Evolutionary conservation across 2,329 filamentous ascomycete genomes (phyloP), one percentile per base, ranked within the genome.

Genomic region (Diaporthe sp.): DNA sequence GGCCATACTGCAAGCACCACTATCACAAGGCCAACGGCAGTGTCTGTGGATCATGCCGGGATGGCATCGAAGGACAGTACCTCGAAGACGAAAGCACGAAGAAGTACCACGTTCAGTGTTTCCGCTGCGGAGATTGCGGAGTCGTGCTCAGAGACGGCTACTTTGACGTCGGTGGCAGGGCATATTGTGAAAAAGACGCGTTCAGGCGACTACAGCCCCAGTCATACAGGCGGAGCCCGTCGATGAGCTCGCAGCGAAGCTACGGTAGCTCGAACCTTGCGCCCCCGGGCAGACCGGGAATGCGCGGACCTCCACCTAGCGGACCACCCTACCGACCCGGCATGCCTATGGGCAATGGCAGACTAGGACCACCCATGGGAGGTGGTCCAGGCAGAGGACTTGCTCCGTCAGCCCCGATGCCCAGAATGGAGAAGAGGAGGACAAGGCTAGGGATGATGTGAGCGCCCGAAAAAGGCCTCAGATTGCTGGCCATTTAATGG

Each of bases 21-120:
- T 99, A 98, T 82, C 97, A 99, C 85, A 91, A 94, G 83, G 89
- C 97, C 47, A 98, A 98, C 80, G 93, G 94, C 70, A 98, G 95
- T 63, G 86, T 98, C 1, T 99, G 97, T 82, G 90, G 90, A 22
- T 90, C 89, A 42, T 99, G 97, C 83, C 90, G 94, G 78, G 87
- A 88, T 15, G 97, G 97, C 20, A 98, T 99, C 79, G 97, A 99
- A 84, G 97, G 97, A 0, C 93, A 96, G 79, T 99, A 98, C 80
- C 88, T 98, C 51, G 95, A 98, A 82, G 97, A 97, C 42, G 94
- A 95, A 80, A 84, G 87, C 53, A 87, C 89, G 47, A 89, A 92
- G 79, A 98, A 98, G 83, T 97, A 95, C 84, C 97, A 99, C 83
- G 91, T 95, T 0, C 88, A 90, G 10, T 99, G 97, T 85, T 95